Base-by-base conservation (phyloP, 169 alveolate genomes). In the Condylostoma magnum region DNA sequence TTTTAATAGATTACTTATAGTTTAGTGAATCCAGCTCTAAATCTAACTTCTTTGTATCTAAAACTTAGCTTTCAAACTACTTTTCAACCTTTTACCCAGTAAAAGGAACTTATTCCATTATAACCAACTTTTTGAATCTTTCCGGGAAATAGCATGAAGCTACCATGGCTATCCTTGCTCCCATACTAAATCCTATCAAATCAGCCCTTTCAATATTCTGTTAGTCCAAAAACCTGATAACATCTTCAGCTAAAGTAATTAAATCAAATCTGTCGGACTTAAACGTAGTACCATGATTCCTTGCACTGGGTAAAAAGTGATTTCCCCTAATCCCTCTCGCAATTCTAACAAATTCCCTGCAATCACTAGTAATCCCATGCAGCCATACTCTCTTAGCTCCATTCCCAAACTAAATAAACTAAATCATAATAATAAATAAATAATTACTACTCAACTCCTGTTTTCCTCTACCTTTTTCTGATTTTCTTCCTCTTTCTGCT, bases 111-210 rank as follows among this genome's bases (percentile, higher is more conserved):
- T 76, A 20, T 34, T 76, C 84, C 6, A 76, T 5, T 25, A 68
- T 12, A 12, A 31, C 36, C 4, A 71, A 15, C 15, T 51, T 30
- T 48, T 69, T 55, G 18, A 76, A 18, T 22, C 79, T 18, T 30
- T 70, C 86, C 3, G 84, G 84, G 20, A 31, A 34, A 3, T n/a
- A 15, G 52, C 52, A 77, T n/a, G 86, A 80, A 20, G 41, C 10
- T 1, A 25, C 52, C 80, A 51, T 56, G 8, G 84, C 84, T 30
- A 58, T 83, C 57, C 76, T 76, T 12, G 81, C 84, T 0, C 84
- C 84, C 71, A 76, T 70, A n/a, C 72, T 34, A 43, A 76, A 85
- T 6, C 84, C 84, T 22, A 76, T 71, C 0, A 76, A 22, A n/a
- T n/a, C 10, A 8, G 69, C 48, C 30, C 31, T 69, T 8, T 22